A percentile compares a stretch with the other conserved stretches of the same genome.
These are phyloP conservation scores for Colletotrichum caudatum DNA, from an alignment of 2,329 filamentous ascomycete genomes.

Conservation along the genomic window DNA sequence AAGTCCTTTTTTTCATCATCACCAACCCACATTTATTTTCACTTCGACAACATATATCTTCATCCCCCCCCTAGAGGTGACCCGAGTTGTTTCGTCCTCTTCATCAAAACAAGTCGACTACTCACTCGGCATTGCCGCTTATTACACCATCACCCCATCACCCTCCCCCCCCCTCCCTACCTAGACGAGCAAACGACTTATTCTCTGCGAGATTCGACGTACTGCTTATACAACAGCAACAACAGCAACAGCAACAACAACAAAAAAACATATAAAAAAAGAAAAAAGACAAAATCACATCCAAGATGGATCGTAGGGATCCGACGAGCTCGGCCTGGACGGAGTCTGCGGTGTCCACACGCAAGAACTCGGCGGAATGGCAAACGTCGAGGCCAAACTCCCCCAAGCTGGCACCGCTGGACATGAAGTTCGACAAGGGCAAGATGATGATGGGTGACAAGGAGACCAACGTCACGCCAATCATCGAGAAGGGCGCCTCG, in stretches of 20 bases:
- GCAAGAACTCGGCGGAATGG: constrained; percentile 40
- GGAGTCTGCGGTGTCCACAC: constrained; percentile 37
- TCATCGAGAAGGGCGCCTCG: constrained; percentile 38
- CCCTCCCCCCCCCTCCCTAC: background rate
- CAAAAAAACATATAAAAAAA: background rate
- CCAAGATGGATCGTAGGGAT: constrained; percentile 34
- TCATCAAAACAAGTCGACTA: constrained; percentile 8
- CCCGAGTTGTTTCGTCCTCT: background rate
- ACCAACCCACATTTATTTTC: constrained; percentile 19
- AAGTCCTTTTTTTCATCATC: background rate
- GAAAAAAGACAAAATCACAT: background rate
- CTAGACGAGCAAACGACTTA: constrained; percentile 23
- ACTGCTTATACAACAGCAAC: constrained; percentile 5
- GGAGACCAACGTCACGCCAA: constrained; percentile 32
- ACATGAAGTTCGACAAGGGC: constrained; percentile 35
- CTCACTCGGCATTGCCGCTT: constrained; percentile 13
- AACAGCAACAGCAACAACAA: constrained; percentile 9
- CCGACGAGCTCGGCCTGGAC: constrained; percentile 37
- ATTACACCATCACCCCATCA: background rate
- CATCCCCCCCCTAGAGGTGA: background rate
- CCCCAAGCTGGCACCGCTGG: constrained; percentile 36
- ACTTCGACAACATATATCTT: constrained; percentile 21
- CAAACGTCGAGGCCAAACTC: constrained; percentile 38
- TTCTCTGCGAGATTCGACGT: constrained; percentile 40
- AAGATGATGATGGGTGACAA: constrained; percentile 27